These are phyloP conservation scores for Globisporangium carolinianum DNA, from an alignment of 352 stramenopile genomes.

Conservation along the genomic window DNA sequence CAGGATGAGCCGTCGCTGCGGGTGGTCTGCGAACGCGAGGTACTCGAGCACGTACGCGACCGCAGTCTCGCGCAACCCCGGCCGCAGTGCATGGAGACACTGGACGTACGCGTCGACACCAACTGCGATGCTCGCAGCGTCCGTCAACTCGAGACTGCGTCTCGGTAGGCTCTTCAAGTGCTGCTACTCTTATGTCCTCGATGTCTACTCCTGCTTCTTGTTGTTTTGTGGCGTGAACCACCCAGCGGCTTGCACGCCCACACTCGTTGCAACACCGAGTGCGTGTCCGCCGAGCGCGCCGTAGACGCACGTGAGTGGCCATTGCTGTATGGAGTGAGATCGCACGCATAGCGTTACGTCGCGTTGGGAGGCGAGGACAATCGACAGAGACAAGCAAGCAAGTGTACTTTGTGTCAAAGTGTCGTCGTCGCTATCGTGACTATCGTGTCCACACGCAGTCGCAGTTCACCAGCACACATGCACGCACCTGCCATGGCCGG, in stretches of 20 bases:
- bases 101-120: constrained; percentile 41
- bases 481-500: constrained; percentile 77
- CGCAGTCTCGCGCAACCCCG: constrained; percentile 55
- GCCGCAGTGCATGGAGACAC: constrained; percentile 35
- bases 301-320: constrained; percentile 81
- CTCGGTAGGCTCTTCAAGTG: too few relatives aligned
- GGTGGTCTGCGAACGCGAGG: constrained; percentile 40
- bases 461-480: too few relatives aligned
- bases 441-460: too few relatives aligned
- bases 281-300: constrained; percentile 43
- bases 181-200: too few relatives aligned
- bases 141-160: constrained; percentile 6
- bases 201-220: too few relatives aligned
- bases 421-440: not conserved
- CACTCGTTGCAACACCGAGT: constrained; percentile 27
- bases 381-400: not conserved
- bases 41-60: constrained; percentile 62
- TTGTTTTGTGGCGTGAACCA: too few relatives aligned
- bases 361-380: too few relatives aligned
- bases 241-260: too few relatives aligned
- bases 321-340: constrained; percentile 43
- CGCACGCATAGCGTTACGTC: too few relatives aligned
- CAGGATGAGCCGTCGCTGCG: constrained; percentile 37
- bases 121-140: constrained; percentile 26
- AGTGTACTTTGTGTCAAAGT: not conserved